Percentiles rank a stretch among this genome's conserved stretches.
These are phyloP conservation scores for Colletotrichum melonis DNA, from an alignment of 2,329 filamentous ascomycete species.

Conservation along the genomic window DNA sequence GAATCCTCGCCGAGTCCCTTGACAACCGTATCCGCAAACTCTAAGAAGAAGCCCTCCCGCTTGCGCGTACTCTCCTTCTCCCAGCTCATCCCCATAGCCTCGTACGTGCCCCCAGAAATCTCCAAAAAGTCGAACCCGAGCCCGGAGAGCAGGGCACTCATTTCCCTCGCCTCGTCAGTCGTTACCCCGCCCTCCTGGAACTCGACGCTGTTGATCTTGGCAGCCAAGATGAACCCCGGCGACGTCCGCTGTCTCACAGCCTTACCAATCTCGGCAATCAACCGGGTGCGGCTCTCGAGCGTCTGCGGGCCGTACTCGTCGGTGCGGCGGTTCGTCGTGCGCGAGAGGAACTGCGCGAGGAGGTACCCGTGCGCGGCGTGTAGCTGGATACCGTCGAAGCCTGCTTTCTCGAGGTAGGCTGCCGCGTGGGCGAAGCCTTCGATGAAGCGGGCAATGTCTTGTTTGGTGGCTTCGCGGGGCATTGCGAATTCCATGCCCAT, in stretches of 20 bases:
- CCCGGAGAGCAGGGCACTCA: constrained; percentile 58
- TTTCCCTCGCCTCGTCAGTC: constrained; percentile 60
- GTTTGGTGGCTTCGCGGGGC: constrained; percentile 62
- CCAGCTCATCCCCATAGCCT: constrained; percentile 62
- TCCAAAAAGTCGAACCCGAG: constrained; percentile 68
- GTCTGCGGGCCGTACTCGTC: constrained; percentile 59
- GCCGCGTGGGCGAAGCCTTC: constrained; percentile 71
- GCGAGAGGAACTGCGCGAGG: constrained; percentile 63
- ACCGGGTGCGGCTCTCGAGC: constrained; percentile 55
- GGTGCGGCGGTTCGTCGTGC: constrained; percentile 60
- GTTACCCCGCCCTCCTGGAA: constrained; percentile 65
- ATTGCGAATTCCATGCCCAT: constrained; percentile 52
- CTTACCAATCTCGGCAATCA: constrained; percentile 56
- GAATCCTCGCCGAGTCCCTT: constrained; percentile 40
- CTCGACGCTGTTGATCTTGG: constrained; percentile 69
- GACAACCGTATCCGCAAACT: constrained; percentile 67
- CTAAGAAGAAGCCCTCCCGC: constrained; percentile 70
- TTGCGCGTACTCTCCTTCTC: constrained; percentile 65
- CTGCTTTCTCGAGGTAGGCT: constrained; percentile 70
- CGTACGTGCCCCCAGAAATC: constrained; percentile 70
- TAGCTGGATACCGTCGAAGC: constrained; percentile 65
- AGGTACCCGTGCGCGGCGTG: constrained; percentile 68
- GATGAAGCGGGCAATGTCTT: constrained; percentile 68
- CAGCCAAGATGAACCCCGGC: constrained; percentile 55
- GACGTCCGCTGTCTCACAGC: constrained; percentile 46